Evolutionary conservation across 495 filamentous ascomycete genomes (phyloP), one percentile per base, ranked within the genome.

Genomic region (Penicillium ochrochloron): DNA sequence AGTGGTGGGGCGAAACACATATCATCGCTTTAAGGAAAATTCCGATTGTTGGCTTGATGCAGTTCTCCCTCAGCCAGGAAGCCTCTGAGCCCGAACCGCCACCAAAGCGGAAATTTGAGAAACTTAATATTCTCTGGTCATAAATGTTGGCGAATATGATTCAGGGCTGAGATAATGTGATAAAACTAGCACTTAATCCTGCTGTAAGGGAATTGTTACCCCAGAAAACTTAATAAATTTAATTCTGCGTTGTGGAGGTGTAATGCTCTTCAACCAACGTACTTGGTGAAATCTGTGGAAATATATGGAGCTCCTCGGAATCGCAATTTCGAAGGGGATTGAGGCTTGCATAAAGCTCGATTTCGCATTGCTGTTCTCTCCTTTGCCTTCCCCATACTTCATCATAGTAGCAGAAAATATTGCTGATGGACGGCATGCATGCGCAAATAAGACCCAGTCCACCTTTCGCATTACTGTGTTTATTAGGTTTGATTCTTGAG

Each of bases 11-110:
- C 17, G 85, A 80, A 66, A 87, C 85, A 0, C 82, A 78, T 65
- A 75, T 89, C 34, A 70, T 83, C 33, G 73, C 81, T 0, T 74
- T 86, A 42, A 77, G 78, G 60, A 76, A 25, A 83, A 35, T 89
- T 15, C 71, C 71, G 12, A 70, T 74, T 63, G 67, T 12, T 64
- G 60, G n/a, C 70, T 70, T 42, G 70, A 72, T 23, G 67, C 70
- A 55, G 60, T 60, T 25, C 64, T 42, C 35, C 52, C 41, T 44
- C 41, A 9, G 41, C n/a, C 41, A 58, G 35, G 54, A 67, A 15
- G 67, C 71, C 39, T 69, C 71, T 14, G 69, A 73, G 58, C 66
- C 68, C 6, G 59, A 59, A 46, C 8, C 66, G 66, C 2, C 65
- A 64, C 34, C 10, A 39, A 4, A 66, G 64, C 6, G 41, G 41